These are phyloP conservation scores for Capsicum rhomboideum DNA, from an alignment of 257 asterid species.

Conservation along the genomic window DNA sequence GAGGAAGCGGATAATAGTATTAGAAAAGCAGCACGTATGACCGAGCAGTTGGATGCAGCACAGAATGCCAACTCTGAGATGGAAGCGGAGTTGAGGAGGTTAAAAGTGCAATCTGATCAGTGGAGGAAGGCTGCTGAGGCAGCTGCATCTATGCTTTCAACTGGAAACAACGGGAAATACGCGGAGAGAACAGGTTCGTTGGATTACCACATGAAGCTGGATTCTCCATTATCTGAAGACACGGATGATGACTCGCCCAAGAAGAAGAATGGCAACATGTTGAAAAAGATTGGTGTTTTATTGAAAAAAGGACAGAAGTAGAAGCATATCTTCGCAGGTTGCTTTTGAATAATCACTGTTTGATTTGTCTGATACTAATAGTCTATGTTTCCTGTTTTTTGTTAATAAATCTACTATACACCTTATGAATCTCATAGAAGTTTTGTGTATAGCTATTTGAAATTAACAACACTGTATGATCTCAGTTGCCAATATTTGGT, in stretches of 20 bases:
- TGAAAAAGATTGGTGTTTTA: constrained; percentile 76
- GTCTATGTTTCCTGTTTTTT: background rate
- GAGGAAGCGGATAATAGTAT: constrained; percentile 68
- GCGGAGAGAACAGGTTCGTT: constrained; percentile 49
- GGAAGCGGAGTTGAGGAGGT: constrained; percentile 70
- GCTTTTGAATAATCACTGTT: background rate
- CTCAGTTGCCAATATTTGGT: background rate
- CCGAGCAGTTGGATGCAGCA: constrained; percentile 79
- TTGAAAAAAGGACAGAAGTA: constrained; percentile 81
- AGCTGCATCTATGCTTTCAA: constrained; percentile 77
- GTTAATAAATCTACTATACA: background rate
- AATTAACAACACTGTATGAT: background rate
- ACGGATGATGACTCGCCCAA: constrained; percentile 63
- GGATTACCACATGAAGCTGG: constrained; percentile 49
- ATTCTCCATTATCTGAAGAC: constrained; percentile 48
- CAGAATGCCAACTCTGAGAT: constrained; percentile 57
- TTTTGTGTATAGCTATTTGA: constrained; percentile 10
- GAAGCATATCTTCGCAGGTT: constrained; percentile 11
- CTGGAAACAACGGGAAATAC: constrained; percentile 45
- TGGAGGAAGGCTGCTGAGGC: constrained; percentile 99
- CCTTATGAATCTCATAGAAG: background rate
- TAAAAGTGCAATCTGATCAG: constrained; percentile 88
- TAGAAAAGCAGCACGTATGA: constrained; percentile 36
- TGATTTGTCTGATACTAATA: background rate
- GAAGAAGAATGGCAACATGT: constrained; percentile 76